These are phyloP conservation scores for Ceratobasidium sp. DNA, from an alignment of 1,284 basidiomycete genomes.

Conservation along the genomic window DNA sequence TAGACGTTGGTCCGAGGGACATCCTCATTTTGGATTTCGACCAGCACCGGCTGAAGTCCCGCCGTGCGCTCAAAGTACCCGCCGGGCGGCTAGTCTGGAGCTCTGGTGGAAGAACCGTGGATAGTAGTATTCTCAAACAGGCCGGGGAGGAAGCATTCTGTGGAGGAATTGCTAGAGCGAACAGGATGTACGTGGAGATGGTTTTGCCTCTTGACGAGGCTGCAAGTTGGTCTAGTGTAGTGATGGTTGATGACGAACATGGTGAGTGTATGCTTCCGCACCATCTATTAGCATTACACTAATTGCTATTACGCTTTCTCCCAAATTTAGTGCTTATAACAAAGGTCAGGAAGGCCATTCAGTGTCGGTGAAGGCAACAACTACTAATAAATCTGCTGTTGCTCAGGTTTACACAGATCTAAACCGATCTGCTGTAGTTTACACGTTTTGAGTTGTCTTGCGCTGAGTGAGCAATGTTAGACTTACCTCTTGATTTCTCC, in stretches of 20 bases:
- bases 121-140: neutral
- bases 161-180: neutral
- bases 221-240: conserved; percentile 9
- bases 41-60: neutral
- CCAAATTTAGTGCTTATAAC: no score
- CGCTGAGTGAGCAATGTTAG: no score
- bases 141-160: neutral
- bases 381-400: no score
- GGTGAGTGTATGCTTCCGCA: conserved; percentile 1
- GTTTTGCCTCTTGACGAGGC: neutral
- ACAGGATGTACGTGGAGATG: neutral
- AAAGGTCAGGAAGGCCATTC: no score
- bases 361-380: no score
- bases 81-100: neutral
- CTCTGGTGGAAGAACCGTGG: neutral
- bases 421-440: no score
- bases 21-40: conserved; percentile 38
- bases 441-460: no score
- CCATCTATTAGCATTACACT: neutral
- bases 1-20: neutral
- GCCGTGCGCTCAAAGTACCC: no score
- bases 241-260: conserved; percentile 36
- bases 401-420: no score
- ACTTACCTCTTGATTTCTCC: no score
- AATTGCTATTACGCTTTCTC: no score